Evolutionary conservation across 495 filamentous ascomycete genomes (phyloP).

Genomic region (Penicillium lividum): DNA sequence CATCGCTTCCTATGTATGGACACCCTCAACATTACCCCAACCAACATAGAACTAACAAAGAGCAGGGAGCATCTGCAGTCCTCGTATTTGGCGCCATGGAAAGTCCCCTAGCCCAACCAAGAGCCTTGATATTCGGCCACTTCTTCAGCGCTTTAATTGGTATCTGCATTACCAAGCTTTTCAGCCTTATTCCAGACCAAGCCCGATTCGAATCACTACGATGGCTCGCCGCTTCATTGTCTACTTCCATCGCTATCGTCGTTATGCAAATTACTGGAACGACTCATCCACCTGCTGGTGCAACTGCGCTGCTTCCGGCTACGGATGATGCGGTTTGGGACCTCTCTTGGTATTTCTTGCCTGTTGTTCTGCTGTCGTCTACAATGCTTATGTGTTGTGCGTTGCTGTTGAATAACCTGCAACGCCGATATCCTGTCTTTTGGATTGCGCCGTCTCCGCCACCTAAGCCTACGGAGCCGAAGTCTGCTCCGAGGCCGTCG

Average conservation of each 20-base stretch:
- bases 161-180: conserved; percentile 66
- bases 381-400: conserved; percentile 61
- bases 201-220: conserved; percentile 51
- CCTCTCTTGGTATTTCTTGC: conserved; percentile 71
- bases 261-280: conserved; percentile 75
- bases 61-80: conserved; percentile 69
- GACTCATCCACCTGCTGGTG: conserved; percentile 80
- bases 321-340: conserved; percentile 52
- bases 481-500: not conserved
- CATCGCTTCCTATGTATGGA: conserved; percentile 37
- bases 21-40: not conserved
- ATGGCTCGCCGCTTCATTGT: conserved; percentile 68
- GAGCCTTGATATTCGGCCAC: conserved; percentile 69
- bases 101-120: conserved; percentile 74
- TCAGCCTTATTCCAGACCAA: conserved; percentile 52
- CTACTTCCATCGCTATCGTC: conserved; percentile 62
- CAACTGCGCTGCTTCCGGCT: conserved; percentile 74
- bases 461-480: conserved; percentile 10
- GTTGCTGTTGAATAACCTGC: conserved; percentile 70
- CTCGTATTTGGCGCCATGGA: conserved; percentile 67
- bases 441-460: conserved; percentile 50
- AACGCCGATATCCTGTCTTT: conserved; percentile 69
- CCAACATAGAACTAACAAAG: not conserved
- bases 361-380: conserved; percentile 63
- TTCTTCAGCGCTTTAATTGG: conserved; percentile 64